These are phyloP conservation scores for Tothia fuscella DNA, from an alignment of 2,329 filamentous ascomycete genomes.

Conservation along the genomic window DNA sequence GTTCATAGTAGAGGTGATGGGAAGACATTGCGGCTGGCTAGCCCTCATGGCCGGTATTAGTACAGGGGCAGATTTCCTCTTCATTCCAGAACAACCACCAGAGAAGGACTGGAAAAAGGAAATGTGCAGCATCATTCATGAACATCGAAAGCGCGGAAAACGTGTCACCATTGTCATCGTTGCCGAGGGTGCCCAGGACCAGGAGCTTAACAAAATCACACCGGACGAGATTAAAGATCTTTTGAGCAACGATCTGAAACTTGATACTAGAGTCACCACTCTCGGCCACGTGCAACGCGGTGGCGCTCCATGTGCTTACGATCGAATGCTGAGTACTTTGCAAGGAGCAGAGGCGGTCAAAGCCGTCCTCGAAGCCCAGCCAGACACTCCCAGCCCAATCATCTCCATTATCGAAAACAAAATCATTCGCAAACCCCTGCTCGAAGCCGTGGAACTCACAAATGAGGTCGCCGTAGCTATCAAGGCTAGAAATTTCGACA, in stretches of 20 bases:
- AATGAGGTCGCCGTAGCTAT: conserved; percentile 76
- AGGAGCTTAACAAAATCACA: conserved; percentile 70
- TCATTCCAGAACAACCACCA: conserved; percentile 89
- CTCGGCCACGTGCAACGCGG: conserved; percentile 96
- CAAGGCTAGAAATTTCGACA: conserved; percentile 70
- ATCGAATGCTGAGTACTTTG: conserved; percentile 82
- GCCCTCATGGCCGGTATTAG: conserved; percentile 93
- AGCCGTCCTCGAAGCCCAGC: conserved; percentile 78
- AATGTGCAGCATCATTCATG: conserved; percentile 67
- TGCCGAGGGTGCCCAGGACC: conserved; percentile 85
- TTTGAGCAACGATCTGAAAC: conserved; percentile 64
- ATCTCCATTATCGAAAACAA: conserved; percentile 98
- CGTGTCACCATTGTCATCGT: conserved; percentile 97
- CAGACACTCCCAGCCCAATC: conserved; percentile 81
- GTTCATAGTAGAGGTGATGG: conserved; percentile 98
- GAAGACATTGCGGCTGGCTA: conserved; percentile 93
- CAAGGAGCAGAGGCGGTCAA: conserved; percentile 92
- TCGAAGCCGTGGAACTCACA: conserved; percentile 79
- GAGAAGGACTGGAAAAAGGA: conserved; percentile 78
- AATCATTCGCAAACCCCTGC: conserved; percentile 78
- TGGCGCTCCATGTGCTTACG: conserved; percentile 83
- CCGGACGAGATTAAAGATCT: conserved; percentile 75
- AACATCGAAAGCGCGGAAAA: conserved; percentile 82
- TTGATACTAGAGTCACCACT: conserved; percentile 91
- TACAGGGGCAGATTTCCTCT: conserved; percentile 90